Percentiles rank a stretch among this genome's conserved stretches.
Evolutionary conservation across 805 yeast genomes (phyloP).

Genomic region (Starmerella etchellsii): DNA sequence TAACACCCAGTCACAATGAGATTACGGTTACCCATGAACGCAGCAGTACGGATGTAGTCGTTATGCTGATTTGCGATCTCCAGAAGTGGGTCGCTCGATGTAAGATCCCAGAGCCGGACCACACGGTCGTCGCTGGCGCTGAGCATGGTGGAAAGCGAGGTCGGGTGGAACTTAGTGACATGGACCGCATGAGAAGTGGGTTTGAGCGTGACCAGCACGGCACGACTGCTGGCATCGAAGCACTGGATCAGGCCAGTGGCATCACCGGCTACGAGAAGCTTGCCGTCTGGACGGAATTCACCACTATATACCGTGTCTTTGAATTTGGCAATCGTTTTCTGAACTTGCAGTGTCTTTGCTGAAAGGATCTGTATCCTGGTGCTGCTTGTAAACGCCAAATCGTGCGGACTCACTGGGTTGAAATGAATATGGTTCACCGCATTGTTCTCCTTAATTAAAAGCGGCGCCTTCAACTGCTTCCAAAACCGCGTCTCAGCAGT

Average conservation of each 20-base stretch:
- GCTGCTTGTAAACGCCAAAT: conserved; percentile 85
- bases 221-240: conserved; percentile 72
- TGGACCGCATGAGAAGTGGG: conserved; percentile 85
- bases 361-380: conserved; percentile 87
- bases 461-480: conserved; percentile 76
- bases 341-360: conserved; percentile 84
- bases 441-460: conserved; percentile 83
- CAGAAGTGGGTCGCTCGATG: conserved; percentile 61
- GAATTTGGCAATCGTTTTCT: conserved; percentile 73
- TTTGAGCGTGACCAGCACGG: conserved; percentile 61
- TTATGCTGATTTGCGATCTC: conserved; percentile 49
- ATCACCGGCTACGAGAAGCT: conserved; percentile 84
- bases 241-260: conserved; percentile 87
- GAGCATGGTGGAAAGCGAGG: conserved; percentile 55
- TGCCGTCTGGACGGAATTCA: conserved; percentile 83
- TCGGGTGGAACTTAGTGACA: conserved; percentile 83
- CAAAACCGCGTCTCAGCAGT: conserved; percentile 71
- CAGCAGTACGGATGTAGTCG: conserved; percentile 78
- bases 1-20: conserved; percentile 87
- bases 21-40: conserved; percentile 62
- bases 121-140: conserved; percentile 88
- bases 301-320: conserved; percentile 88
- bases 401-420: conserved; percentile 71
- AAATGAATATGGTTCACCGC: conserved; percentile 80
- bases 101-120: conserved; percentile 79